phyloP scores from a whole-genome alignment of 345 rosid species.

The Eucalyptus pauciflora region DNA sequence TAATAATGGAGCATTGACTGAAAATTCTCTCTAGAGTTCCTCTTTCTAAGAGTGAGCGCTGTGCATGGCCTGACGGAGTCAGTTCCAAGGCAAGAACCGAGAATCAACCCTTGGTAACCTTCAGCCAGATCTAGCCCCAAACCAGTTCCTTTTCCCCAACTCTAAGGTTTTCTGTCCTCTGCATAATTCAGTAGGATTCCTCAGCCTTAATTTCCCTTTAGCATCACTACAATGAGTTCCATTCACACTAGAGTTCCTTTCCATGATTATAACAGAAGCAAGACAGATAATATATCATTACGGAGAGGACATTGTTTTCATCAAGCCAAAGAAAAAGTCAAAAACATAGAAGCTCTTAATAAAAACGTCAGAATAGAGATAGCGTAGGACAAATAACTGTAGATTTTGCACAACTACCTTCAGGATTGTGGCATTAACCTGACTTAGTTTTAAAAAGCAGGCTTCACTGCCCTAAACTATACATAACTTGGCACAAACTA shows the following conservation, averaged over 20 bases:
- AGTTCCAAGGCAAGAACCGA: neutral
- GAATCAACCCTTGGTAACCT: neutral
- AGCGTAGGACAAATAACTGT: neutral
- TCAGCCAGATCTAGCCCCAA: neutral
- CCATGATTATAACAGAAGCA: neutral
- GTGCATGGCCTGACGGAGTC: neutral
- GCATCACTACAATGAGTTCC: neutral
- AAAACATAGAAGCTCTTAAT: neutral
- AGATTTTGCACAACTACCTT: neutral
- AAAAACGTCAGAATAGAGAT: neutral
- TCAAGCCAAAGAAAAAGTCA: neutral
- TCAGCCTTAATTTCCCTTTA: neutral
- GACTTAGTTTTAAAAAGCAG: neutral
- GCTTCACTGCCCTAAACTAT: neutral
- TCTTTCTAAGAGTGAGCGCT: neutral
- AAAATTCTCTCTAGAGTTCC: neutral
- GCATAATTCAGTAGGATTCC: neutral
- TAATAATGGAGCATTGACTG: neutral
- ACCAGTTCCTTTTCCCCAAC: neutral
- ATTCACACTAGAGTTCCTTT: neutral
- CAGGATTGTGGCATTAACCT: neutral
- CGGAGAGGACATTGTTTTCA: neutral
- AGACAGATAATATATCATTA: neutral
- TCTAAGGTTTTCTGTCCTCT: neutral
- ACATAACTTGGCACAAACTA: neutral